Base-by-base conservation (phyloP, 2,329 filamentous ascomycete genomes). In the Ophiostoma triangulosporum region DNA sequence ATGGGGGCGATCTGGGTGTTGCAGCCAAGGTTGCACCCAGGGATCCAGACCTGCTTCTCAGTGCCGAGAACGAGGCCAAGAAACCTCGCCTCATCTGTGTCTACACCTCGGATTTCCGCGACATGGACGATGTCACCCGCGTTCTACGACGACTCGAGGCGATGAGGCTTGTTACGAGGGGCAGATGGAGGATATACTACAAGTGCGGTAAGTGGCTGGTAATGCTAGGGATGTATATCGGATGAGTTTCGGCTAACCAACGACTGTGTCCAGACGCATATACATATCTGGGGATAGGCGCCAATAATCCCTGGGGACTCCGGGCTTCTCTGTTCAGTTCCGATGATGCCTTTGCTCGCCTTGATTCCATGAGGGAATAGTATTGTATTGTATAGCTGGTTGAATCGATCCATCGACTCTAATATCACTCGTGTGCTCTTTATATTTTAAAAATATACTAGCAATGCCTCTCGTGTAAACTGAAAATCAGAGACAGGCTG, bases 61-160 rank as follows among this genome's bases (percentile, higher is more conserved):
- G 69, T n/a, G 63, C 67, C 4, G 62, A 68, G 26, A 72, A 66
- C 43, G 68, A 70, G 26, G 63, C 68, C 6, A 62, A 67, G 24
- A 72, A 66, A 43, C 66, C 69, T 20, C 73, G 80, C 20, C 67
- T 93, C 40, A 80, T 94, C 26, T 90, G 85, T 59, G 71, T 94
- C 7, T 94, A 94, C 65, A 94, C 87, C 5, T 70, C 72, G 40
- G 80, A 95, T 64, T 93, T 89, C 63, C 70, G 70, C 27, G 81
- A 94, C 62, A 73, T 69, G 51, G 69, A 73, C 4, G 87, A 94
- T 63, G 76, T 94, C 6, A 73, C 72, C 27, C 74, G 84, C 43
- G 84, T 94, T 4, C 68, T 91, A 36, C 63, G 71, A 55, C 75
- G 71, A 58, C 66, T 94, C 57, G 74, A 75, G 50, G 71, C 80